Evolutionary conservation across 768 basidiomycete genomes (phyloP), one percentile per base, ranked within the genome.

Genomic region (Hemileccinum rubropunctum): DNA sequence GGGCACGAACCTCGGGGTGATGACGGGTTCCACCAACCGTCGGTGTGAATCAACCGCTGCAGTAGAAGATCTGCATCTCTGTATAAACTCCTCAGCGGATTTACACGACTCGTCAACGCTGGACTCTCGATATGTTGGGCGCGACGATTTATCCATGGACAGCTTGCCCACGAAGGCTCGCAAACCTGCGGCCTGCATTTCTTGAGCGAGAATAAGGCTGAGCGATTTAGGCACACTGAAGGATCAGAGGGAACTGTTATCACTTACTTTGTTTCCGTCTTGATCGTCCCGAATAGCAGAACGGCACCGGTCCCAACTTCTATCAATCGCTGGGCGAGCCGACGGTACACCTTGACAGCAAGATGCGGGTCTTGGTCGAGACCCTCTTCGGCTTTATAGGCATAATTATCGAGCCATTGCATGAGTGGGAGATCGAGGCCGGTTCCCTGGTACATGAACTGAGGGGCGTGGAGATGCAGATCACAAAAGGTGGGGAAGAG

Each of bases 1-100:
- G 1, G 93, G 93, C 3, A 95, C 84, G 56, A 95, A 95, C 15
- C 93, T 81, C 0, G 93, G 93, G 0, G 93, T 94, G 47, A 95
- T 67, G 10, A 95, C 88, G 1, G 93, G 93, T 49, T 87, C 79
- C 4, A 93, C 77, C 9, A 90, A 74, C 10, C 76, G 74, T 38
- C 64, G 59, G 56, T 82, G 75, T 3, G 61, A 42, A 0, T 76
- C 76, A 1, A 82, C 63, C 18, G 68, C 48, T 5, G 71, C 58
- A 5, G 72, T 68, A 9, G 79, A 62, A 1, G 67, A 60, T 23
- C 61, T 66, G 45, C 87, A 84, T 20, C 64, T 67, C 3, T 73
- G 61, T 38, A 86, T 76, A 57, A 93, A 95, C 0, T 74, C 71
- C 10, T 66, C 51, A 0, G 83, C 83, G 1, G 83, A 71, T 5